These are phyloP conservation scores for Henckelia pumila DNA, from an alignment of 257 asterid species.

Conservation along the genomic window DNA sequence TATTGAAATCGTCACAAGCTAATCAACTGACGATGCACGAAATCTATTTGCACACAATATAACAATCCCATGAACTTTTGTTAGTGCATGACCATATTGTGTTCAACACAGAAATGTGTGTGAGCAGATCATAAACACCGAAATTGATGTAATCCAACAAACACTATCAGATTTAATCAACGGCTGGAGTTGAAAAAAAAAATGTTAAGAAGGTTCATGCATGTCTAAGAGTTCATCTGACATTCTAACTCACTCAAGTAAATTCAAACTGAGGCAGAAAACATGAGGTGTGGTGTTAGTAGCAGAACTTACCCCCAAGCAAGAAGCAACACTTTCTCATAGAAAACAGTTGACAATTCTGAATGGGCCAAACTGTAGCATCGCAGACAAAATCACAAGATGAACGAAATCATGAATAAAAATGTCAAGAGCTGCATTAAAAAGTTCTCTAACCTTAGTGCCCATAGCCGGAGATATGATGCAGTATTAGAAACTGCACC, in stretches of 20 bases:
- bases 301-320: slow-evolving; percentile 80
- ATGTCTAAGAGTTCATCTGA: not conserved
- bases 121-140: no score
- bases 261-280: not conserved
- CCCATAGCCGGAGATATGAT: slow-evolving; percentile 94
- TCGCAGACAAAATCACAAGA: slow-evolving; percentile 17
- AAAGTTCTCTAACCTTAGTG: slow-evolving; percentile 58
- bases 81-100: no score
- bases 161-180: not conserved
- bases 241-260: slow-evolving; percentile 12
- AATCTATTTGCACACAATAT: no score
- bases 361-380: slow-evolving; percentile 87
- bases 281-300: slow-evolving; percentile 7
- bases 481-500: slow-evolving; percentile 98
- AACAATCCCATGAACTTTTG: no score
- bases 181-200: not conserved
- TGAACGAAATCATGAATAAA: slow-evolving; percentile 23
- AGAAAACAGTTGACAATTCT: slow-evolving; percentile 87
- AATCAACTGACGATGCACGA: no score
- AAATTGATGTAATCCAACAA: not conserved
- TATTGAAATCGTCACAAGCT: no score
- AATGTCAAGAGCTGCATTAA: slow-evolving; percentile 14
- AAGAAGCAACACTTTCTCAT: slow-evolving; percentile 83
- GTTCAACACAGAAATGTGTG: no score
- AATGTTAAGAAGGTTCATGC: not conserved